phyloP scores from a whole-genome alignment of 2,329 filamentous ascomycete species.

The Macroventuria anomochaeta region DNA sequence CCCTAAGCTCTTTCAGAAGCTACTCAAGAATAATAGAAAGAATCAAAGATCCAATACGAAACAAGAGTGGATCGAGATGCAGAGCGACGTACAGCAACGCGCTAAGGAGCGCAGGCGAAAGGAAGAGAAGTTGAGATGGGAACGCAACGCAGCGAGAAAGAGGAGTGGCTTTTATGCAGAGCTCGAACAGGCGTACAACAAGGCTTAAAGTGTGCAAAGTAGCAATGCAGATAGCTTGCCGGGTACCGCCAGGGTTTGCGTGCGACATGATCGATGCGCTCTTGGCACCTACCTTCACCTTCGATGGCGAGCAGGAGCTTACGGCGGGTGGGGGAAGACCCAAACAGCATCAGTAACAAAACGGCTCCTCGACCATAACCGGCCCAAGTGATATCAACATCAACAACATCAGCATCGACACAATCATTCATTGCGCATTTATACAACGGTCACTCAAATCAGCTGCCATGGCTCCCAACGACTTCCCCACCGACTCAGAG shows the following conservation, averaged over 20 bases:
- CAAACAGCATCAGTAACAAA: too few species aligned
- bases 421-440: too few species aligned
- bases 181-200: constrained; percentile 11
- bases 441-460: neutral
- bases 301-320: too few species aligned
- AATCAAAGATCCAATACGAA: constrained; percentile 1
- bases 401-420: too few species aligned
- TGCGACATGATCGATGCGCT: too few species aligned
- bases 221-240: too few species aligned
- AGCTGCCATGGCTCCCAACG: neutral
- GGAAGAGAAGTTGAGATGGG: constrained; percentile 15
- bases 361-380: too few species aligned
- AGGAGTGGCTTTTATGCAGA: constrained; percentile 17
- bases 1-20: constrained; percentile 9
- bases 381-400: too few species aligned
- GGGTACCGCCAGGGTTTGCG: too few species aligned
- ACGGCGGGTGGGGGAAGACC: too few species aligned
- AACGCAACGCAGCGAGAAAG: constrained; percentile 14
- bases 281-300: too few species aligned
- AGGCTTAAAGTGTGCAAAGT: neutral
- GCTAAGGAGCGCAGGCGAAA: constrained; percentile 15
- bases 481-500: neutral
- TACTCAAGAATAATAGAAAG: constrained; percentile 7
- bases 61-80: constrained; percentile 18
- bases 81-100: constrained; percentile 14